Evolutionary conservation across 768 basidiomycete species (phyloP).

Genomic region (Russula lepida): DNA sequence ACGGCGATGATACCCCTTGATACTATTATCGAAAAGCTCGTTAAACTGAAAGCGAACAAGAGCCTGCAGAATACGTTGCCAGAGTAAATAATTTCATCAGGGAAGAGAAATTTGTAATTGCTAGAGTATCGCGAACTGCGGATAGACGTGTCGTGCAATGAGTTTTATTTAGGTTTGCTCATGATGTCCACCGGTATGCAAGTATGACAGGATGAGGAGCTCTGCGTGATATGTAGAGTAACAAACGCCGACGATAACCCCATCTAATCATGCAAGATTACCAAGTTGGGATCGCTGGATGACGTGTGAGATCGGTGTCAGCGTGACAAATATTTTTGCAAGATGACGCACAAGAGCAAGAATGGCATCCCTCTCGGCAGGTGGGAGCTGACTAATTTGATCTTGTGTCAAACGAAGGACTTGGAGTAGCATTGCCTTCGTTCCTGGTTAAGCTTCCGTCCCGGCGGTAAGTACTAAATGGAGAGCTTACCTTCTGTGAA

Average conservation of each 20-base stretch:
- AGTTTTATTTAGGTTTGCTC: neutral
- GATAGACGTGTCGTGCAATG: neutral
- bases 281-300: conserved; percentile 18
- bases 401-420: conserved; percentile 74
- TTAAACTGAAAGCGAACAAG: conserved; percentile 56
- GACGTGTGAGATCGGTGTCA: neutral
- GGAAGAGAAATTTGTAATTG: neutral
- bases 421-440: conserved; percentile 75
- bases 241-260: neutral
- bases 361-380: conserved; percentile 73
- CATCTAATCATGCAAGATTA: conserved; percentile 8
- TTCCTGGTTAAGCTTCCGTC: neutral
- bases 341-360: conserved; percentile 16
- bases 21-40: conserved; percentile 58
- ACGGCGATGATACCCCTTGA: conserved; percentile 69
- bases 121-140: neutral
- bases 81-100: conserved; percentile 12
- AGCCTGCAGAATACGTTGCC: conserved; percentile 47
- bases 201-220: neutral
- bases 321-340: neutral
- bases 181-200: neutral
- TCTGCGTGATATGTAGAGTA: neutral
- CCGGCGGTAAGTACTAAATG: conserved; percentile 4
- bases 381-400: conserved; percentile 75
- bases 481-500: conserved; percentile 16